Evolutionary conservation across 2,329 filamentous ascomycete species (phyloP).

Genomic region (Aspergillus niger): DNA sequence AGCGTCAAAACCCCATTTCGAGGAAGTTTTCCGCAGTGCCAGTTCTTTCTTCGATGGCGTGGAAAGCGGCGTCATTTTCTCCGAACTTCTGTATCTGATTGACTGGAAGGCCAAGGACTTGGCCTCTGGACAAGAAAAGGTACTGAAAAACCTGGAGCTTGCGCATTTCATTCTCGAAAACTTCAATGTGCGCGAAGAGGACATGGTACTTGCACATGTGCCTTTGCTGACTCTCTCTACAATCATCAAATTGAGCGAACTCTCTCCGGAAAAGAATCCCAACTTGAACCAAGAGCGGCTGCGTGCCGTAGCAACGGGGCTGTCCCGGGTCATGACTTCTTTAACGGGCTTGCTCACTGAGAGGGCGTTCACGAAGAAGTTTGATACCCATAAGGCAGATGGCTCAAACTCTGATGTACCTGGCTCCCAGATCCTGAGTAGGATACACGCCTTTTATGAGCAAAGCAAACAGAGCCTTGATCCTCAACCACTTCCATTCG

Average conservation of each 20-base stretch:
- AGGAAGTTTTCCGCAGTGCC: constrained; percentile 87
- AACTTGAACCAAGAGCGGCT: constrained; percentile 19
- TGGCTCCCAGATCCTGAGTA: constrained; percentile 56
- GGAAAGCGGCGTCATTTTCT: constrained; percentile 90
- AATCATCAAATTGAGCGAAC: constrained; percentile 49
- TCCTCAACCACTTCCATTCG: constrained; percentile 61
- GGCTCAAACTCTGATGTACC: constrained; percentile 20
- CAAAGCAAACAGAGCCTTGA: constrained; percentile 71
- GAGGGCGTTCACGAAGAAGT: constrained; percentile 53
- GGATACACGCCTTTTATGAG: constrained; percentile 67
- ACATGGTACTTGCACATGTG: constrained; percentile 87
- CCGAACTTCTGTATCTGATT: constrained; percentile 72
- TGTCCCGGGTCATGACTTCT: constrained; percentile 34
- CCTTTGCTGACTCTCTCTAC: constrained; percentile 73
- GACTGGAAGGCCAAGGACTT: constrained; percentile 54
- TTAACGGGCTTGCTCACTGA: constrained; percentile 49
- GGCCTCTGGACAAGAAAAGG: constrained; percentile 51
- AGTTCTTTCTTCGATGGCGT: constrained; percentile 97
- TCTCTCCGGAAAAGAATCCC: constrained; percentile 23
- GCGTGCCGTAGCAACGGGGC: constrained; percentile 25
- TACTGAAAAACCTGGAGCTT: constrained; percentile 66
- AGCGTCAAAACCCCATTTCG: constrained; percentile 70
- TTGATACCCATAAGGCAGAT: constrained; percentile 27
- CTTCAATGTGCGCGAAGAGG: constrained; percentile 94
- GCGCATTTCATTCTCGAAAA: constrained; percentile 79